Conservation (phyloP, 1,284 basidiomycete genomes). For the Malassezia brasiliensis region DNA sequence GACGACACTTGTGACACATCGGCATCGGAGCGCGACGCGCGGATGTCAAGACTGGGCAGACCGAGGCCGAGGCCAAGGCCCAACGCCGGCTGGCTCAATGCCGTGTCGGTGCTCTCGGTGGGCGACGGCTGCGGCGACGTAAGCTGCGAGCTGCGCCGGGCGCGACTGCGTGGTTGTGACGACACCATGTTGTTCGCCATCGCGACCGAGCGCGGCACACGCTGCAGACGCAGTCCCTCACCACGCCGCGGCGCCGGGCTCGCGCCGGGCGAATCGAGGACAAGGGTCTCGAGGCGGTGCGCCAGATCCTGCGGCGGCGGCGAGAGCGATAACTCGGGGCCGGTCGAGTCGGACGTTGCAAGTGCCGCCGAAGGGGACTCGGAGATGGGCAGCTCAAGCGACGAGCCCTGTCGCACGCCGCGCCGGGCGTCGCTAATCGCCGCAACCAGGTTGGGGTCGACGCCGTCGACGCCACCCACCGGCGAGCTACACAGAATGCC, state of each 20-base stretch:
- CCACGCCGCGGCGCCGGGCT: slow-evolving; percentile 5
- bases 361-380: not conserved
- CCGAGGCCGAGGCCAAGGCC: slow-evolving; percentile 10
- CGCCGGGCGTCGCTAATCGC: slow-evolving; percentile 24
- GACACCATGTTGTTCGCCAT: slow-evolving; percentile 50
- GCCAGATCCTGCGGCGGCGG: slow-evolving; percentile 7
- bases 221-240: slow-evolving; percentile 52
- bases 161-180: slow-evolving; percentile 18
- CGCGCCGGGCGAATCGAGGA: slow-evolving; percentile 5
- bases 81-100: not conserved
- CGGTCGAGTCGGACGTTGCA: not conserved
- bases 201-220: slow-evolving; percentile 54
- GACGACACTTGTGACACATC: not conserved
- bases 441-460: slow-evolving; percentile 42
- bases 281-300: not conserved
- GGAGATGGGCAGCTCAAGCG: slow-evolving; percentile 3
- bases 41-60: not conserved
- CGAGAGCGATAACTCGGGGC: not conserved
- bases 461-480: slow-evolving; percentile 44
- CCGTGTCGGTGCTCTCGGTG: not conserved
- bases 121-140: slow-evolving; percentile 14
- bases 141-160: not conserved
- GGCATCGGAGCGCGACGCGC: not conserved
- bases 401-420: not conserved
- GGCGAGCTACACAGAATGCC: slow-evolving; percentile 31